phyloP scores from a whole-genome alignment of 2,329 filamentous ascomycete species.

The Calonectria henricotiae region DNA sequence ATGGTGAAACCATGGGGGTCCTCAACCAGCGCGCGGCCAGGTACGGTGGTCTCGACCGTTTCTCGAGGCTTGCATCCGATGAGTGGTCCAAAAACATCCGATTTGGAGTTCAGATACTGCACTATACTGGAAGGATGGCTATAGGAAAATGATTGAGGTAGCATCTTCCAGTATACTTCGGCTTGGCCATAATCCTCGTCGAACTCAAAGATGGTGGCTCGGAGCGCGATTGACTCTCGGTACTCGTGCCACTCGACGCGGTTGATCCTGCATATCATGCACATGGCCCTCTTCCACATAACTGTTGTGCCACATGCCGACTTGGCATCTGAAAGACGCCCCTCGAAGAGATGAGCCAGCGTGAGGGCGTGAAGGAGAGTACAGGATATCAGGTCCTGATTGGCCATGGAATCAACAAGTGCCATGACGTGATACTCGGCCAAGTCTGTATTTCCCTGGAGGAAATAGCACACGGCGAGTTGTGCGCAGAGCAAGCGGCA shows the following conservation, averaged over 20 bases:
- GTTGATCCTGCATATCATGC: slow-evolving; percentile 40
- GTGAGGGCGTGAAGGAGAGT: slow-evolving; percentile 29
- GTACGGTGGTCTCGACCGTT: background rate
- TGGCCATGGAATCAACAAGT: background rate
- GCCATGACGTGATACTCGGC: slow-evolving; percentile 8
- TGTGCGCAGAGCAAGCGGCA: slow-evolving; percentile 11
- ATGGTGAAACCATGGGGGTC: background rate
- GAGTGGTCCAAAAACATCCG: slow-evolving; percentile 3
- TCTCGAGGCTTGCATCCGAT: background rate
- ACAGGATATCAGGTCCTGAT: slow-evolving; percentile 10
- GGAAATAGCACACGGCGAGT: slow-evolving; percentile 38
- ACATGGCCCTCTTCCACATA: slow-evolving; percentile 46
- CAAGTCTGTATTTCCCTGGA: slow-evolving; percentile 36
- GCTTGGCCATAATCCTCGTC: slow-evolving; percentile 48
- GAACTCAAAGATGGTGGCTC: slow-evolving; percentile 49
- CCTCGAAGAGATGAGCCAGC: slow-evolving; percentile 41
- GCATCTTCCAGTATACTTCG: slow-evolving; percentile 45
- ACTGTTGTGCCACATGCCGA: slow-evolving; percentile 46
- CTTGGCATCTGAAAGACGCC: slow-evolving; percentile 48
- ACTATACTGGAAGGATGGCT: slow-evolving; percentile 6
- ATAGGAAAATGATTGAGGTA: slow-evolving; percentile 33
- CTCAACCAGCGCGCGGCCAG: background rate
- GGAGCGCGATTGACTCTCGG: slow-evolving; percentile 46
- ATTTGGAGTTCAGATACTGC: slow-evolving; percentile 28
- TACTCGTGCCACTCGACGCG: slow-evolving; percentile 38